phyloP scores from a whole-genome alignment of 768 basidiomycete genomes.

The Pleurotus sapidus region DNA sequence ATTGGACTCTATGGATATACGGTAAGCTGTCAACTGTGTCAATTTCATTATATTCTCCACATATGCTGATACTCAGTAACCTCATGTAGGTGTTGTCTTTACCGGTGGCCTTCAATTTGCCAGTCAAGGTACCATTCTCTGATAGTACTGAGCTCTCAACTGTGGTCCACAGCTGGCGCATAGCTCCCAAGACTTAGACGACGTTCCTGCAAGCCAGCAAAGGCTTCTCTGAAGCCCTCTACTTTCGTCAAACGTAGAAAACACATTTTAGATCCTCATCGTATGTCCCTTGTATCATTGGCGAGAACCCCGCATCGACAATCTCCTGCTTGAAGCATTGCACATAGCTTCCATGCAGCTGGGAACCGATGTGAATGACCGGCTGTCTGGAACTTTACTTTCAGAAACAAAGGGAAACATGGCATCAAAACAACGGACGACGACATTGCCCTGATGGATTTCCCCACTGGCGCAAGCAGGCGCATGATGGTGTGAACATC shows the following conservation, averaged over 20 bases:
- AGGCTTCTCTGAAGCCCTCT: slow-evolving; percentile 29
- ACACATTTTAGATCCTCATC: background rate
- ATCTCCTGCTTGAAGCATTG: no score
- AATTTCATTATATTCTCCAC: background rate
- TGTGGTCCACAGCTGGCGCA: slow-evolving; percentile 9
- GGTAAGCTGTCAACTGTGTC: background rate
- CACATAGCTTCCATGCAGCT: no score
- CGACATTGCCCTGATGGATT: no score
- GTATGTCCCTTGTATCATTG: no score
- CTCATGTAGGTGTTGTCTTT: slow-evolving; percentile 9
- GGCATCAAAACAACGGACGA: no score
- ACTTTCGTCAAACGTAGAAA: slow-evolving; percentile 1
- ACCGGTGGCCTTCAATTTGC: slow-evolving; percentile 12
- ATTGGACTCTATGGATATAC: slow-evolving; percentile 63
- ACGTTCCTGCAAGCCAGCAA: slow-evolving; percentile 53
- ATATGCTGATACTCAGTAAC: background rate
- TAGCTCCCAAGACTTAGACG: slow-evolving; percentile 45
- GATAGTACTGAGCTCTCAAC: background rate
- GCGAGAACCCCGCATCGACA: no score
- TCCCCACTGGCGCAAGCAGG: no score
- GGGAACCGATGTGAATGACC: no score
- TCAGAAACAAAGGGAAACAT: no score
- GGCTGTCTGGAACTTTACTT: no score
- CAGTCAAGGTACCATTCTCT: background rate
- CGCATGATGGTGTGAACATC: no score